A percentile compares a stretch with the other conserved stretches of the same genome.
Conservation (phyloP, 2,329 filamentous ascomycete species). For the Sarocladiaceae sp. region DNA sequence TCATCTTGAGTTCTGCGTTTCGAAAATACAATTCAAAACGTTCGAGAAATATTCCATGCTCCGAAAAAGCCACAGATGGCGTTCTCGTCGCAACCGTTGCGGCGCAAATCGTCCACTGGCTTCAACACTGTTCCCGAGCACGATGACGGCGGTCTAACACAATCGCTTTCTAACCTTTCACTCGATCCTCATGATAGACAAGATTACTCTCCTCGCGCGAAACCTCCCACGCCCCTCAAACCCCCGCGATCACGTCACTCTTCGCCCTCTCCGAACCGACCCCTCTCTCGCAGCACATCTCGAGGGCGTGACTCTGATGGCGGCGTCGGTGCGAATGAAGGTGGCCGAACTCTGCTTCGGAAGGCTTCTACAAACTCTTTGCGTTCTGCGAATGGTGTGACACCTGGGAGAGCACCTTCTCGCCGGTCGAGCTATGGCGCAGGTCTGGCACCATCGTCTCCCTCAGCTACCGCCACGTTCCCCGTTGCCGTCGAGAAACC, state of each 20-base stretch:
- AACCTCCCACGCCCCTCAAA: slow-evolving; percentile 30
- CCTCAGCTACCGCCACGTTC: slow-evolving; percentile 27
- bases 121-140: slow-evolving; percentile 20
- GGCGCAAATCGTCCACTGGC: slow-evolving; percentile 28
- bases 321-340: slow-evolving; percentile 33
- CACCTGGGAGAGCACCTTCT: slow-evolving; percentile 32
- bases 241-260: slow-evolving; percentile 28
- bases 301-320: slow-evolving; percentile 32
- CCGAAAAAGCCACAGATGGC: slow-evolving; percentile 18
- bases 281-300: slow-evolving; percentile 37
- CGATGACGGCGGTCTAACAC: slow-evolving; percentile 29
- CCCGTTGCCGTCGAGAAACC: slow-evolving; percentile 30
- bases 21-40: not conserved
- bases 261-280: slow-evolving; percentile 37
- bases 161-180: slow-evolving; percentile 41
- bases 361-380: slow-evolving; percentile 57
- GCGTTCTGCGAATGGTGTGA: slow-evolving; percentile 41
- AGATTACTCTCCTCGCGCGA: slow-evolving; percentile 23
- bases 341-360: slow-evolving; percentile 41
- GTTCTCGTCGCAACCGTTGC: slow-evolving; percentile 22
- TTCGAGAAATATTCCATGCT: slow-evolving; percentile 10
- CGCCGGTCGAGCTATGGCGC: slow-evolving; percentile 46
- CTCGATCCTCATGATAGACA: slow-evolving; percentile 23
- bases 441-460: slow-evolving; percentile 38
- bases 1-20: slow-evolving; percentile 8